A percentile compares a stretch with the other conserved stretches of the same genome.
phyloP scores from a whole-genome alignment of 768 basidiomycete genomes.

The Termitomyces heimii region DNA sequence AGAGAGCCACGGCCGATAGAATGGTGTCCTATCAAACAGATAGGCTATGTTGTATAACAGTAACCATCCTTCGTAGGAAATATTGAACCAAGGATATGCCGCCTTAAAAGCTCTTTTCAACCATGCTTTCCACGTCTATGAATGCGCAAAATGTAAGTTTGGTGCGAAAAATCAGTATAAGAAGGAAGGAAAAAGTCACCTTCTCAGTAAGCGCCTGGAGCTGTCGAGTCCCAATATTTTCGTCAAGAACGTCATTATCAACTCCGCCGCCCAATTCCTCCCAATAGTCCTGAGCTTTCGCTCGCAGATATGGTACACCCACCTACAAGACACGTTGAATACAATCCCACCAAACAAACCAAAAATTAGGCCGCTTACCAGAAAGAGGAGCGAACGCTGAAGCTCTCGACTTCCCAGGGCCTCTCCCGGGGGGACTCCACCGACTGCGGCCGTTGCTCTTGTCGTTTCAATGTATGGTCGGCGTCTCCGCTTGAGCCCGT shows the following conservation, averaged over 20 bases:
- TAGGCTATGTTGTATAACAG: constrained; percentile 84
- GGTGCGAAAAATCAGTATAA: constrained; percentile 3
- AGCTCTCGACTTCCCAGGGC: constrained; percentile 63
- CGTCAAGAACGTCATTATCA: constrained; percentile 59
- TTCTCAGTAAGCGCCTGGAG: constrained; percentile 44
- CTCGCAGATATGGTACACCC: constrained; percentile 82
- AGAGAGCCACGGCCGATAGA: constrained; percentile 87
- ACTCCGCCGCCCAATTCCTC: constrained; percentile 85
- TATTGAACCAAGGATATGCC: constrained; percentile 80
- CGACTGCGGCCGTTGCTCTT: constrained; percentile 61
- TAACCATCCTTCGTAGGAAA: constrained; percentile 74
- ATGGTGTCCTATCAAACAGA: constrained; percentile 80
- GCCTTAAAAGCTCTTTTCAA: constrained; percentile 61
- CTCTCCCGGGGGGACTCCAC: constrained; percentile 59
- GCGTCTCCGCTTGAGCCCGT: constrained; percentile 80
- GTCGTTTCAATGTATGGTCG: constrained; percentile 67
- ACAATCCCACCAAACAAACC: neutral
- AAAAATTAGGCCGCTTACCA: constrained; percentile 44
- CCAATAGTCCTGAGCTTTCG: constrained; percentile 86
- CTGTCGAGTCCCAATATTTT: constrained; percentile 38
- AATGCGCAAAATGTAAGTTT: constrained; percentile 1
- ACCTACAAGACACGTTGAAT: constrained; percentile 40
- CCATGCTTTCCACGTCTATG: constrained; percentile 46
- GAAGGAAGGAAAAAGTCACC: constrained; percentile 27
- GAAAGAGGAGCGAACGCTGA: constrained; percentile 69